Conservation (phyloP, 805 yeast genomes). For the Barnettozyma populi region DNA sequence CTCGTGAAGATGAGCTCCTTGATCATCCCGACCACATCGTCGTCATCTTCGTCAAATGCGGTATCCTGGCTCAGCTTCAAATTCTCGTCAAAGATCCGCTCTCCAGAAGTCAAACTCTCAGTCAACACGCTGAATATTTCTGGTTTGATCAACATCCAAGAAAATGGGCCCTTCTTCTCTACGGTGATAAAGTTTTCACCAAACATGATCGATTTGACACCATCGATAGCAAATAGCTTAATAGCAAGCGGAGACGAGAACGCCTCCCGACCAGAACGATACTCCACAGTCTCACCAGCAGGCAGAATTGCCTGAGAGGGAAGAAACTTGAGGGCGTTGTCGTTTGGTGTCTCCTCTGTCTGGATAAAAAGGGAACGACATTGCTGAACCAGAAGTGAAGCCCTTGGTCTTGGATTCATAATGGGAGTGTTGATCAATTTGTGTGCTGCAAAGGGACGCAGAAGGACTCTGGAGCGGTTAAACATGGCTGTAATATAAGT, state of each 20-base stretch:
- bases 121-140: conserved; percentile 44
- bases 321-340: conserved; percentile 75
- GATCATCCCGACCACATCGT: conserved; percentile 60
- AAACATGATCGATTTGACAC: conserved; percentile 69
- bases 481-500: no score
- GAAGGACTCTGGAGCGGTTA: not conserved
- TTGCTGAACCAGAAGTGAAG: not conserved
- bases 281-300: conserved; percentile 63
- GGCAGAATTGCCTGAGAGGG: conserved; percentile 71
- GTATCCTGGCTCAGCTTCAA: conserved; percentile 30
- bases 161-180: conserved; percentile 46
- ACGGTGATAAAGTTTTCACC: conserved; percentile 83
- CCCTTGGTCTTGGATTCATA: not conserved
- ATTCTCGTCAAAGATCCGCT: conserved; percentile 42
- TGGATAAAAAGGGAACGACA: conserved; percentile 53
- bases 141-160: conserved; percentile 61
- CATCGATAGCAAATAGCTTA: conserved; percentile 69
- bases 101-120: conserved; percentile 33
- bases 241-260: conserved; percentile 70
- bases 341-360: conserved; percentile 83
- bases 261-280: conserved; percentile 71
- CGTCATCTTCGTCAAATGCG: conserved; percentile 53
- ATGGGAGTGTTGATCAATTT: not conserved
- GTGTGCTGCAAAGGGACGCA: conserved; percentile 1
- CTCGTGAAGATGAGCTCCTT: conserved; percentile 65